A percentile compares a stretch with the other conserved stretches of the same genome.
Evolutionary conservation across 805 yeast genomes (phyloP).

Genomic region (Komagataella mondaviorum): DNA sequence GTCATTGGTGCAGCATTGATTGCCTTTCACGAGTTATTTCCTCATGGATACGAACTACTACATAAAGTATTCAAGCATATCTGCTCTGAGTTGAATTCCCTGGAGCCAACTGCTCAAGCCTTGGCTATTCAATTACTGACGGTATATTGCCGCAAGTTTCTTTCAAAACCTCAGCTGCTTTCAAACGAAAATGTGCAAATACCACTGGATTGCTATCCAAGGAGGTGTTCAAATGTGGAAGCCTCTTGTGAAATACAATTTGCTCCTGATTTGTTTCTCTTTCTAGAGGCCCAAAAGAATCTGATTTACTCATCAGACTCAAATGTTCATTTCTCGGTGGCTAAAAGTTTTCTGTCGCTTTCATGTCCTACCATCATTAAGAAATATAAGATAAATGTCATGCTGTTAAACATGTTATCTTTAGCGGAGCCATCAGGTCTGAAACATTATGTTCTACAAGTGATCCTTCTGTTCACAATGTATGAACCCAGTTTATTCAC

Average conservation of each 20-base stretch:
- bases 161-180: constrained; percentile 34
- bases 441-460: neutral
- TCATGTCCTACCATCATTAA: constrained; percentile 41
- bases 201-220: neutral
- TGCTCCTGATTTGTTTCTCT: constrained; percentile 44
- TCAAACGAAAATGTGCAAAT: neutral
- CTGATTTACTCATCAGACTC: constrained; percentile 40
- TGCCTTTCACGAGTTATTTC: constrained; percentile 37
- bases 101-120: constrained; percentile 68
- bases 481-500: neutral
- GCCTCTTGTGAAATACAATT: constrained; percentile 22
- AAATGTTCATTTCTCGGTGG: constrained; percentile 46
- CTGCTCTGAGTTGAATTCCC: constrained; percentile 22
- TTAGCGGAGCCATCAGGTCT: neutral
- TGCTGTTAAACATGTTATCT: constrained; percentile 29
- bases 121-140: constrained; percentile 47
- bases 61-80: constrained; percentile 54
- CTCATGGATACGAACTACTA: constrained; percentile 45
- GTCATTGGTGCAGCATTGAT: constrained; percentile 65
- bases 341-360: constrained; percentile 43
- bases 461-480: neutral
- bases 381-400: constrained; percentile 32
- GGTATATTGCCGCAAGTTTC: constrained; percentile 48
- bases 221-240: neutral
- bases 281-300: constrained; percentile 31